Evolutionary conservation across 495 filamentous ascomycete genomes (phyloP), one percentile per base, ranked within the genome.

Genomic region (Hyphodiscus hymeniophilus): DNA sequence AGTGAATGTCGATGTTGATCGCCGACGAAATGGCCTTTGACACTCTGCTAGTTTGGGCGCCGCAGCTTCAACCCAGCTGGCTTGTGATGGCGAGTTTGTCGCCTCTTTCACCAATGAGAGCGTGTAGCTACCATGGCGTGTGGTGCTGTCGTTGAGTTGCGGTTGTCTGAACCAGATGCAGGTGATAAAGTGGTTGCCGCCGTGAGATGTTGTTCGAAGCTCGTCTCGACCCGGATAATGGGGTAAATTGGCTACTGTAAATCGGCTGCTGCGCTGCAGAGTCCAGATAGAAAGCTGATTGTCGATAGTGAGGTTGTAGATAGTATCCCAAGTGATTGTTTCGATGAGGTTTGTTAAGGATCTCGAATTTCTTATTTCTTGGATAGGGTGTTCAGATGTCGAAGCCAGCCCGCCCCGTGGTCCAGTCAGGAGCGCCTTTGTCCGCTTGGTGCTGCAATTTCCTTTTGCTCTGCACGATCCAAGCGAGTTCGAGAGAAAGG

Each of bases 71-170:
- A 26, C 36, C 17, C 16, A 24, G 17, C 39, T 15, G 48, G 55
- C 50, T 53, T 47, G 45, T 58, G 55, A 56, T 53, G 15, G 52
- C 45, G 58, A 58, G 17, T 16, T 34, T 17, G 52, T 58, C 52
- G 52, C 54, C 50, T 57, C 40, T 34, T 40, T 61, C 58, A 61
- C 55, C 55, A 61, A 61, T 58, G 17, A 34, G 38, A 15, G 18
- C 11, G 39, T 22, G 49, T 48, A 45, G 55, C 52, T 56, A 51
- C 42, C 58, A 61, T 61, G 23, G 40, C 53, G 58, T 28, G 51
- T 51, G 44, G 44, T 43, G 56, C 20, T 23, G 51, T 13, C 11
- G 42, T 44, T 45, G 45, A 31, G 23, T 36, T n/a, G 34, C 34
- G 34, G 34, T 36, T n/a, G 34, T 36, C 34, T 7, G 34, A n/a